Percentiles rank a stretch among this genome's conserved stretches.
phyloP scores from a whole-genome alignment of 805 yeast genomes.

The Wickerhamiella slavikovae region DNA sequence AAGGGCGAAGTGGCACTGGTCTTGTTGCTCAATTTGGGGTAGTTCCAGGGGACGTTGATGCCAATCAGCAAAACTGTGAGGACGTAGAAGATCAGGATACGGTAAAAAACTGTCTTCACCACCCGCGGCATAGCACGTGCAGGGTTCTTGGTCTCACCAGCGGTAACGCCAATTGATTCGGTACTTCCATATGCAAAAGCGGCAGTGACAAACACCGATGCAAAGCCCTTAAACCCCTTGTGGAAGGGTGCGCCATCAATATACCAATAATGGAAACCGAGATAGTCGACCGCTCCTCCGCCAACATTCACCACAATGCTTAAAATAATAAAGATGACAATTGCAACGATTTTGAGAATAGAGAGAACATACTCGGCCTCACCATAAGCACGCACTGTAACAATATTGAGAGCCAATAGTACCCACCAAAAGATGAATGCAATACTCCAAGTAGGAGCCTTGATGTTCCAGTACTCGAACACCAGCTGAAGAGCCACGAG shows the following conservation, averaged over 20 bases:
- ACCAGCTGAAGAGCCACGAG: slow-evolving; percentile 27
- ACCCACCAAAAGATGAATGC: slow-evolving; percentile 34
- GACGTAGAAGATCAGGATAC: slow-evolving; percentile 32
- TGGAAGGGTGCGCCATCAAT: slow-evolving; percentile 26
- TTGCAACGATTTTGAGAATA: slow-evolving; percentile 38
- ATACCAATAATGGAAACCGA: slow-evolving; percentile 38
- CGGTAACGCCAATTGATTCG: slow-evolving; percentile 36
- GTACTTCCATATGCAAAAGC: slow-evolving; percentile 38
- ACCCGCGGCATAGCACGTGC: slow-evolving; percentile 36
- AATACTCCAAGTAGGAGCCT: slow-evolving; percentile 28
- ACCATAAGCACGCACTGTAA: slow-evolving; percentile 32
- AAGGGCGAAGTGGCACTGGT: slow-evolving; percentile 27
- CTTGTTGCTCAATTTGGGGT: slow-evolving; percentile 23
- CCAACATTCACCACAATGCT: slow-evolving; percentile 40
- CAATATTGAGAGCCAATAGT: slow-evolving; percentile 24
- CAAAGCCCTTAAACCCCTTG: slow-evolving; percentile 21
- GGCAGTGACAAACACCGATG: slow-evolving; percentile 34
- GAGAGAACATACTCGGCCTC: slow-evolving; percentile 51
- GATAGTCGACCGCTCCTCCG: slow-evolving; percentile 24
- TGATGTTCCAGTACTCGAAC: slow-evolving; percentile 26
- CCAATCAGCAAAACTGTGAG: slow-evolving; percentile 37
- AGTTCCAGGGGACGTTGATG: slow-evolving; percentile 35
- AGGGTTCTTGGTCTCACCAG: slow-evolving; percentile 43
- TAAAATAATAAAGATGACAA: slow-evolving; percentile 39
- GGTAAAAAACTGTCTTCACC: slow-evolving; percentile 32